Evolutionary conservation across 2,329 filamentous ascomycete genomes (phyloP), one percentile per base, ranked within the genome.

Genomic region (Sordariomycetes sp.): DNA sequence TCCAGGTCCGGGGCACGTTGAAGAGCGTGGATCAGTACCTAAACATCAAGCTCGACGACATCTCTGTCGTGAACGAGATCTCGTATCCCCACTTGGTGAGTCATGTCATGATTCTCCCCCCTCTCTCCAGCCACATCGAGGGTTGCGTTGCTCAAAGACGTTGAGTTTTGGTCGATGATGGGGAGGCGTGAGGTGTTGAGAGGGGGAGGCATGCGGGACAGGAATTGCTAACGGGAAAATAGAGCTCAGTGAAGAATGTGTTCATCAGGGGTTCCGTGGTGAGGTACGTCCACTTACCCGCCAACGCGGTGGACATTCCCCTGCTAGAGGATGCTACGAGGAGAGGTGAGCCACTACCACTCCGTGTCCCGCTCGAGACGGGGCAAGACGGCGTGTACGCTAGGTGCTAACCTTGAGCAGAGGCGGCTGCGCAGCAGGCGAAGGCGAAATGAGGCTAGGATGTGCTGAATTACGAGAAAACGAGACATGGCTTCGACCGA

Each of bases 1-100:
- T 99, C 65, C 90, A 91, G 69, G 95, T 99, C 70, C 89, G 89
- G 65, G 94, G 94, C 63, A 95, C 86, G 39, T 80, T 99, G 63
- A 99, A 97, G 78, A 95, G 89, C 68, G 92, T 99, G 63, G 94
- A 99, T 70, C 94, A 97, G 76, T 99, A 95, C 74, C 83, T 99
- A 68, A 99, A 99, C 75, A 96, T 99, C 75, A 97, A 97, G 78
- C 83, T 99, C 55, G 94, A 99, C 68, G 90, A 96, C 67, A 95
- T 97, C 60, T 81, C 85, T 61, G 92, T 97, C 35, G 81, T 96
- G 28, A 91, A 99, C 63, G 90, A 97, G 74, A 76, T 94, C 67
- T 90, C 91, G 72, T 97, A 96, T 70, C 94, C 94, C 55, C 94
- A 99, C 72, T 74, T 99, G 71, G 89, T 92, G 66, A 56, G 76